Evolutionary conservation across 805 yeast species (phyloP), one percentile per base, ranked within the genome.

Genomic region (Candida alai): DNA sequence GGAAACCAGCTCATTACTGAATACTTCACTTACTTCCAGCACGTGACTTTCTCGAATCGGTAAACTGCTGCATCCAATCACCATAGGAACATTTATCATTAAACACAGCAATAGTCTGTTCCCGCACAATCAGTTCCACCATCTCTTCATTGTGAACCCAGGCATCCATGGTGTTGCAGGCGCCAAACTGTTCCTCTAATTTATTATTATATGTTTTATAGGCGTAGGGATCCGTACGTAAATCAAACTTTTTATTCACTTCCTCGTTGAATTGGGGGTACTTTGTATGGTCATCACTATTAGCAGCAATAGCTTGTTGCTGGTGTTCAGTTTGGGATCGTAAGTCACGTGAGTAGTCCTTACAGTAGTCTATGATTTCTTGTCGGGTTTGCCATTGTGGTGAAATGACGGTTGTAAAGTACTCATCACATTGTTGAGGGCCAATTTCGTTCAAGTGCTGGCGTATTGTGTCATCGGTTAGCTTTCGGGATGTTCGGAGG

Each of bases 151-250:
- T 66, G 3, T 41, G 40, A 14, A 56, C 54, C 73, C 73, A 66
- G 24, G 46, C 49, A 14, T 59, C 62, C 5, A 66, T 48, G 7
- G 48, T 34, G 22, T 57, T 62, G 30, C 60, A 51, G 19, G 48
- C 43, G 4, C 45, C 37, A 28, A 39, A 58, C 34, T 48, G 58
- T 10, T 46, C 41, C n/a, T 52, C 44, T 4, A 54, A 13, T 19
- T 40, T 32, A 14, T 49, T 47, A 7, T 45, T 47, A 28, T 55
- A 46, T 33, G 49, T 43, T 32, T 45, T 50, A 16, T 41, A 37
- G 5, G 71, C 70, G 30, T 66, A 66, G 0, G 73, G 73, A 38
- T 66, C 68, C 2, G 52, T 36, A 19, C 68, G 44, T 26, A 63
- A 48, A 35, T 64, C 64, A 28, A 50, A 54, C 12, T 44, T 39